Evolutionary conservation across 148 eudicot species (phyloP).

Genomic region (Vaccinium darrowii): DNA sequence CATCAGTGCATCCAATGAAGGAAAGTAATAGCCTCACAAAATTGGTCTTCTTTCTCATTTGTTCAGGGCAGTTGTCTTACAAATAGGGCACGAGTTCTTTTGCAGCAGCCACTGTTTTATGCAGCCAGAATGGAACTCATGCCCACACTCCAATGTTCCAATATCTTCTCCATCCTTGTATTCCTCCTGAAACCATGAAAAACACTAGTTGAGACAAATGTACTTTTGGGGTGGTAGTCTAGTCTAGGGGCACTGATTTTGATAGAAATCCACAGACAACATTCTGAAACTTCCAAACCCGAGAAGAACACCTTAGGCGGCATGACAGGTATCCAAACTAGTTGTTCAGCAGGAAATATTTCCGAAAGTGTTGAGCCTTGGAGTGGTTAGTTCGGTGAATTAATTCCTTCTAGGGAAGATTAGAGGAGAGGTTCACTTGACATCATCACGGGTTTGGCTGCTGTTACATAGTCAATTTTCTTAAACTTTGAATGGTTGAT

Average conservation of each 20-base stretch:
- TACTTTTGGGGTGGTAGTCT: neutral
- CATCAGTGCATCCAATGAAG: neutral
- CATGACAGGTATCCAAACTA: neutral
- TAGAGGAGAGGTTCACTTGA: neutral
- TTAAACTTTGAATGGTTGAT: neutral
- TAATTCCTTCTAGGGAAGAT: neutral
- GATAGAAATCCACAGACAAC: neutral
- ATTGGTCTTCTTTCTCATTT: constrained; percentile 23
- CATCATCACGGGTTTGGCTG: neutral
- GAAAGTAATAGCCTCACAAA: neutral
- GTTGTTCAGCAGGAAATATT: neutral
- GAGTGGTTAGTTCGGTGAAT: neutral
- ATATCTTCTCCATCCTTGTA: constrained; percentile 73
- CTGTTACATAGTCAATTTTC: neutral
- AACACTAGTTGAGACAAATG: neutral
- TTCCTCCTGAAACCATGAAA: constrained; percentile 54
- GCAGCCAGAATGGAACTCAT: constrained; percentile 75
- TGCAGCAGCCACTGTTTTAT: constrained; percentile 85
- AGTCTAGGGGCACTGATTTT: neutral
- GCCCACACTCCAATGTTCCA: constrained; percentile 84
- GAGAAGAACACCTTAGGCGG: neutral
- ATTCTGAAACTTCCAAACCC: neutral
- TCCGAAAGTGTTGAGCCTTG: neutral
- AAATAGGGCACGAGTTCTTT: constrained; percentile 93
- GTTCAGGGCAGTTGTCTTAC: constrained; percentile 74